A percentile compares a stretch with the other conserved stretches of the same genome.
Evolutionary conservation across 2,329 filamentous ascomycete genomes (phyloP).

Genomic region (Trichocomaceae sp.): DNA sequence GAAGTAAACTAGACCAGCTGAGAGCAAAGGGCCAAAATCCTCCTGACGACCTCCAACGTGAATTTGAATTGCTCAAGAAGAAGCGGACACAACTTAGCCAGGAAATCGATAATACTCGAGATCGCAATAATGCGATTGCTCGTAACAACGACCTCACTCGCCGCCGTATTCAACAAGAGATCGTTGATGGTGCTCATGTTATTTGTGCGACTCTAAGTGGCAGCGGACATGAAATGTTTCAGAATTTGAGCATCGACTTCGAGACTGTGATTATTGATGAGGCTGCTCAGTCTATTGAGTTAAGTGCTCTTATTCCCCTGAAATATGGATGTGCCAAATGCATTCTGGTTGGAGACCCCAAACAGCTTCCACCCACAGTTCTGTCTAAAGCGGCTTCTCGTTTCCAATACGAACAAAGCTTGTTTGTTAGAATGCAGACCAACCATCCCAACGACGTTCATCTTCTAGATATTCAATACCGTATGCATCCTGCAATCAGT

Average conservation of each 20-base stretch:
- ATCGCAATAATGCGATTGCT: constrained; percentile 71
- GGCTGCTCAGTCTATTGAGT: constrained; percentile 94
- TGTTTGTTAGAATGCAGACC: constrained; percentile 97
- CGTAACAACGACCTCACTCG: constrained; percentile 82
- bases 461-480: constrained; percentile 94
- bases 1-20: constrained; percentile 63
- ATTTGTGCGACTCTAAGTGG: constrained; percentile 93
- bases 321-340: constrained; percentile 98
- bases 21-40: constrained; percentile 46
- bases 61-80: constrained; percentile 71
- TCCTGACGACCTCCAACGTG: constrained; percentile 55
- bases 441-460: constrained; percentile 85
- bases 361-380: constrained; percentile 92
- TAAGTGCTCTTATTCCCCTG: constrained; percentile 90
- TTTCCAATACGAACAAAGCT: constrained; percentile 93
- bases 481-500: constrained; percentile 98
- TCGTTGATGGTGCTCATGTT: constrained; percentile 84
- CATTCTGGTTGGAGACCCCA: constrained; percentile 94
- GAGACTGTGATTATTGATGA: constrained; percentile 98
- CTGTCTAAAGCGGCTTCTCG: constrained; percentile 85
- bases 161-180: constrained; percentile 78
- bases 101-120: constrained; percentile 80
- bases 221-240: constrained; percentile 96
- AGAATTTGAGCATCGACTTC: constrained; percentile 88
- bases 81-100: constrained; percentile 70